phyloP scores from a whole-genome alignment of 306 rosid genomes.

The Trifolium fragiferum region DNA sequence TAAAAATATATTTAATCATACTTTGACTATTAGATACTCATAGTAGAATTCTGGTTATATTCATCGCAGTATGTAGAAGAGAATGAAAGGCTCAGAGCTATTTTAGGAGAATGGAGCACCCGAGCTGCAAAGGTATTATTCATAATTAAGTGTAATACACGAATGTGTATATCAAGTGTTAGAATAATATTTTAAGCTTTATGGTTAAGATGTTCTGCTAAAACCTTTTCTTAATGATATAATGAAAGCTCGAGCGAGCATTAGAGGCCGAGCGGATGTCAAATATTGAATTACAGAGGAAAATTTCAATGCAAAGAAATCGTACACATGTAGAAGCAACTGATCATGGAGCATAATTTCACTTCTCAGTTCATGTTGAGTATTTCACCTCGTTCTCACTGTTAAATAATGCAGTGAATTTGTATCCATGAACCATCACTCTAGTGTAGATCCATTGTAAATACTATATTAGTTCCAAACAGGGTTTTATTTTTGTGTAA shows the following conservation, averaged over 20 bases:
- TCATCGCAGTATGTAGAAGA: conserved; percentile 86
- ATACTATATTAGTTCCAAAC: conserved; percentile 9
- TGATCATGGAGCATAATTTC: conserved; percentile 43
- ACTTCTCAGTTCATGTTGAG: conserved; percentile 1
- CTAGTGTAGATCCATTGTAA: conserved; percentile 13
- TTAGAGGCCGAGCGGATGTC: conserved; percentile 53
- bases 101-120: conserved; percentile 96
- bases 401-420: not conserved
- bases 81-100: conserved; percentile 93
- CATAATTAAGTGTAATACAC: conserved; percentile 2
- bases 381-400: not conserved
- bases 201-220: not conserved
- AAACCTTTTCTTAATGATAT: conserved; percentile 21
- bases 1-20: not conserved
- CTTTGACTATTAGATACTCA: conserved; percentile 30
- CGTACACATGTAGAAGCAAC: conserved; percentile 38
- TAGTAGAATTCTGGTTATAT: conserved; percentile 13
- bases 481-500: conserved; percentile 8
- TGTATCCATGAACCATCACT: not conserved
- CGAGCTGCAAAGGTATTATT: conserved; percentile 91
- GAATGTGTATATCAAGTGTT: not conserved
- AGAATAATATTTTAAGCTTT: conserved; percentile 9
- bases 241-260: conserved; percentile 59
- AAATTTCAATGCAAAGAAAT: conserved; percentile 41
- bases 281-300: conserved; percentile 53